phyloP scores from a whole-genome alignment of 2,329 filamentous ascomycete species.

The Aspergillus sp. region DNA sequence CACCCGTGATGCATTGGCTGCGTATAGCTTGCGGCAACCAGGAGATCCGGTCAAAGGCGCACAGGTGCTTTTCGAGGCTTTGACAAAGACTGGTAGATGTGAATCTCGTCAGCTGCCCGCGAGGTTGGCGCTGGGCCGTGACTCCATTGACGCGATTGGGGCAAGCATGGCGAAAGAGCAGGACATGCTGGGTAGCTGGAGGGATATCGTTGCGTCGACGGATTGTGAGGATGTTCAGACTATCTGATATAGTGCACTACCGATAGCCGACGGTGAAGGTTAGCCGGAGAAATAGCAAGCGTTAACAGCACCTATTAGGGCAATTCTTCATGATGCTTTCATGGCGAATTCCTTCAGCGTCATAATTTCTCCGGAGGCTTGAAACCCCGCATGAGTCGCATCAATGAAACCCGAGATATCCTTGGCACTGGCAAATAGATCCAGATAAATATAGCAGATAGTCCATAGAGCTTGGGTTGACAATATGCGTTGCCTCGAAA shows the following conservation, averaged over 20 bases:
- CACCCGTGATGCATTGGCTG: slow-evolving; percentile 1
- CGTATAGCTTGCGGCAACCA: slow-evolving; percentile 4
- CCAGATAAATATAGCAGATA: no score
- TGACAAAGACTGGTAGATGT: slow-evolving; percentile 9
- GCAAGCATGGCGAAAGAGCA: slow-evolving; percentile 2
- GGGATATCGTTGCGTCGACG: slow-evolving; percentile 7
- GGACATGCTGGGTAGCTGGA: slow-evolving; percentile 8
- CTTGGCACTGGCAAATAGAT: background rate
- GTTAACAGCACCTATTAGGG: no score
- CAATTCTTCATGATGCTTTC: no score
- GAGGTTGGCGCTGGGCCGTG: slow-evolving; percentile 4
- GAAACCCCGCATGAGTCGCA: background rate
- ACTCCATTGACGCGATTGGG: slow-evolving; percentile 6
- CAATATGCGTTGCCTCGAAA: background rate
- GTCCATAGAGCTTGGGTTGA: no score
- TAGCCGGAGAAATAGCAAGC: no score
- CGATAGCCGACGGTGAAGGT: no score
- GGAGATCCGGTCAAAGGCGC: slow-evolving; percentile 12
- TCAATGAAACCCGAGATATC: slow-evolving; percentile 1
- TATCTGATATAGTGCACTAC: background rate
- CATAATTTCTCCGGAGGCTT: background rate
- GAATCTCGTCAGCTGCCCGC: background rate
- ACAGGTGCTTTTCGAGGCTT: slow-evolving; percentile 11
- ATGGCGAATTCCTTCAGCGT: no score
- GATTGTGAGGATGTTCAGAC: slow-evolving; percentile 10